Conservation (phyloP, 164 flowering plant species). For the Warburgia ugandensis region DNA sequence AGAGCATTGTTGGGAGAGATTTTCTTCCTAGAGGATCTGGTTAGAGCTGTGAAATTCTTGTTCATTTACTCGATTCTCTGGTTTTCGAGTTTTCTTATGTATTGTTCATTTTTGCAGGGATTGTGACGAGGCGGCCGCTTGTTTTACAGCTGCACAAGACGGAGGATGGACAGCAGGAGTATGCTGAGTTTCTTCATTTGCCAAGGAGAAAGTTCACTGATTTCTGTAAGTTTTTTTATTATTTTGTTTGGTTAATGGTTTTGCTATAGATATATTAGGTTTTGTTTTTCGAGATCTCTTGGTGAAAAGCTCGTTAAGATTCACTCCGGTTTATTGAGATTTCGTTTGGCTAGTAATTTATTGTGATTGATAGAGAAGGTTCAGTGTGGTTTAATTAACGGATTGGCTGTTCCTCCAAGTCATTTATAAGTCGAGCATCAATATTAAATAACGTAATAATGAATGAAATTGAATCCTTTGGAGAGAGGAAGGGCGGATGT, state of each 20-base stretch:
- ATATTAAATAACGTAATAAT: too few relatives aligned
- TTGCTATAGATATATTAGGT: too few relatives aligned
- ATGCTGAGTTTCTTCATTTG: constrained; percentile 71
- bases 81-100: background rate
- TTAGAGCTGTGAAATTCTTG: constrained; percentile 8
- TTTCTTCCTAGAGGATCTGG: constrained; percentile 89
- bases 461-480: too few relatives aligned
- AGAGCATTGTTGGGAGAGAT: constrained; percentile 82
- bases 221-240: constrained; percentile 30
- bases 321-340: background rate
- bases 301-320: too few relatives aligned
- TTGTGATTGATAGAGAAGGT: too few relatives aligned
- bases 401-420: too few relatives aligned
- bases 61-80: background rate
- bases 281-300: too few relatives aligned
- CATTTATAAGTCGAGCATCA: too few relatives aligned
- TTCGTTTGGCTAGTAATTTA: too few relatives aligned
- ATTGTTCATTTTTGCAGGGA: constrained; percentile 32
- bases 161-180: constrained; percentile 52
- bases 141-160: constrained; percentile 74
- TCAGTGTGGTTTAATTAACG: too few relatives aligned
- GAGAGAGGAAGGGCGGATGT: too few relatives aligned
- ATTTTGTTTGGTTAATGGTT: background rate
- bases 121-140: constrained; percentile 80
- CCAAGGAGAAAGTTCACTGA: constrained; percentile 49